These are phyloP conservation scores for Pouteria campechiana DNA, from an alignment of 179 eudicot genomes.

Conservation along the genomic window DNA sequence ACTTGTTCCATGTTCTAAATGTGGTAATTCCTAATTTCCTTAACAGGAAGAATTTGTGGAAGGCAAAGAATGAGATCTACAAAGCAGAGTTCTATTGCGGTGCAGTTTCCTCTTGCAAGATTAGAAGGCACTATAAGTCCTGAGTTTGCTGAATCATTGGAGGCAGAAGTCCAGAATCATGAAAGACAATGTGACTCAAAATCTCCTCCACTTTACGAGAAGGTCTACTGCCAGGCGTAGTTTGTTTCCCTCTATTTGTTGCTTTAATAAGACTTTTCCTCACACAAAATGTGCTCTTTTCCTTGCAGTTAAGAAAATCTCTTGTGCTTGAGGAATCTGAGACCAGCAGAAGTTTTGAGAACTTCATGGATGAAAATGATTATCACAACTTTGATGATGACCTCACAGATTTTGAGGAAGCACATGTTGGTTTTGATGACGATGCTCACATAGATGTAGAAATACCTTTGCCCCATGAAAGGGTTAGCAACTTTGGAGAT, in stretches of 20 bases:
- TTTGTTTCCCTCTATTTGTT: too few relatives aligned
- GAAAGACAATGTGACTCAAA: slow-evolving; percentile 30
- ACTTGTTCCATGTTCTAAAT: not conserved
- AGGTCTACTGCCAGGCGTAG: slow-evolving; percentile 30
- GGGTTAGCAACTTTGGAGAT: slow-evolving; percentile 29
- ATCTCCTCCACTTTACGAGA: slow-evolving; percentile 51
- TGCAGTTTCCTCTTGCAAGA: slow-evolving; percentile 69
- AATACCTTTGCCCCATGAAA: slow-evolving; percentile 21
- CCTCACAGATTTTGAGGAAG: slow-evolving; percentile 35
- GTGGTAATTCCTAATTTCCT: slow-evolving; percentile 3
- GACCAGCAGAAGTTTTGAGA: slow-evolving; percentile 14
- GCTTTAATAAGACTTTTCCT: too few relatives aligned
- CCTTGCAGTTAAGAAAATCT: slow-evolving; percentile 63
- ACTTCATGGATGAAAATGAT: slow-evolving; percentile 25
- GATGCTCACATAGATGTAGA: slow-evolving; percentile 37
- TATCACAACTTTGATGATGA: slow-evolving; percentile 40
- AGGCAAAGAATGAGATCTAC: slow-evolving; percentile 14
- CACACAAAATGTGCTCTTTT: slow-evolving; percentile 10
- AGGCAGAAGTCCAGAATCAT: slow-evolving; percentile 15
- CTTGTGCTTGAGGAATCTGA: slow-evolving; percentile 39
- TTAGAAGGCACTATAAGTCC: slow-evolving; percentile 45
- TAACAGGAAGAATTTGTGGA: slow-evolving; percentile 45
- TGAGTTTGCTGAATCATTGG: slow-evolving; percentile 57
- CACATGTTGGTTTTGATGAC: slow-evolving; percentile 62
- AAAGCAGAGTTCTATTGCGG: slow-evolving; percentile 17